These are phyloP conservation scores for Rutstroemia sp. DNA, from an alignment of 2,329 filamentous ascomycete genomes.

Conservation along the genomic window DNA sequence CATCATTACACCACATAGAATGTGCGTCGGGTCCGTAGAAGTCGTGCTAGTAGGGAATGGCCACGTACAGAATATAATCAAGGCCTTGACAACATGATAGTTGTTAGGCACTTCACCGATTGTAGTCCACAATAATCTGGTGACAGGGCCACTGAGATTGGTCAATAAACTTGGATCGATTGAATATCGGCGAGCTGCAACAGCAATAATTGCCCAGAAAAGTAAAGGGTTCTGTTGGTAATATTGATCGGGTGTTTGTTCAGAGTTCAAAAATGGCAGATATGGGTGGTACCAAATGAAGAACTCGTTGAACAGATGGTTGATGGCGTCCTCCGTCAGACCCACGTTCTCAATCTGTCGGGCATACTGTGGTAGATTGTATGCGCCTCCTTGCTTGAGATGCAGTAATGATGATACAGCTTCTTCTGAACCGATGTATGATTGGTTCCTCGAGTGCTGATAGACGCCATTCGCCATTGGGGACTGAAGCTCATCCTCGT, in stretches of 20 bases:
- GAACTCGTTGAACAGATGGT: slow-evolving; percentile 64
- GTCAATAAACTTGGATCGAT: slow-evolving; percentile 53
- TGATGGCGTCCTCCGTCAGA: slow-evolving; percentile 55
- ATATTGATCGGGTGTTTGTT: slow-evolving; percentile 63
- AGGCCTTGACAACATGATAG: slow-evolving; percentile 73
- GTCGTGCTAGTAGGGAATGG: slow-evolving; percentile 76
- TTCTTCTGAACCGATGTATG: slow-evolving; percentile 61
- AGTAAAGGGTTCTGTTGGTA: slow-evolving; percentile 71
- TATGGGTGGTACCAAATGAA: slow-evolving; percentile 72
- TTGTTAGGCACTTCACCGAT: slow-evolving; percentile 71
- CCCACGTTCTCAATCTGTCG: slow-evolving; percentile 52
- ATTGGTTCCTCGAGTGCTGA: slow-evolving; percentile 47
- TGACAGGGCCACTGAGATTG: slow-evolving; percentile 60
- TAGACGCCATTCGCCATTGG: slow-evolving; percentile 51
- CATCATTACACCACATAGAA: slow-evolving; percentile 74
- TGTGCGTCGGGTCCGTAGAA: slow-evolving; percentile 73
- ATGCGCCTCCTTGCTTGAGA: slow-evolving; percentile 57
- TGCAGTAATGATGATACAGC: slow-evolving; percentile 60
- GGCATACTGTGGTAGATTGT: slow-evolving; percentile 23
- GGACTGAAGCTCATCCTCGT: slow-evolving; percentile 52
- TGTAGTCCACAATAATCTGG: slow-evolving; percentile 67
- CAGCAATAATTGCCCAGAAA: slow-evolving; percentile 77
- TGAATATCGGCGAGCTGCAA: slow-evolving; percentile 65
- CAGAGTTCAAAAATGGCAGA: slow-evolving; percentile 64
- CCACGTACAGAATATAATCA: slow-evolving; percentile 76